A percentile compares a stretch with the other conserved stretches of the same genome.
These are phyloP conservation scores for Cercis canadensis DNA, from an alignment of 306 rosid genomes.

Conservation along the genomic window DNA sequence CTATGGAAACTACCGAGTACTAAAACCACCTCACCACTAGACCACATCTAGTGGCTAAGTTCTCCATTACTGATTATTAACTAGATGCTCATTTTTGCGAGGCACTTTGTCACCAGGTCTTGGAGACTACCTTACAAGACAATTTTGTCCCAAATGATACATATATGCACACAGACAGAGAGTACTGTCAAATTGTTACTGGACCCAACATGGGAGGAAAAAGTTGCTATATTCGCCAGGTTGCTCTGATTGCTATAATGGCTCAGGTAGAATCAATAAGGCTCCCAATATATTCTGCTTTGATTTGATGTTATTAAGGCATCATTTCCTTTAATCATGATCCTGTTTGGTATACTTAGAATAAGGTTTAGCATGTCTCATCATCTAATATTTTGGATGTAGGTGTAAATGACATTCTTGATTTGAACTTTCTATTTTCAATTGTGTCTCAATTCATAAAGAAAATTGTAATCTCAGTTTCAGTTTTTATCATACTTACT, in stretches of 20 bases:
- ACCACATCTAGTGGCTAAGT: background rate
- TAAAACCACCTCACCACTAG: no score
- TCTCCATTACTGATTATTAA: conserved; percentile 28
- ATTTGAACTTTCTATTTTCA: background rate
- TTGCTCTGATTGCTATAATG: conserved; percentile 87
- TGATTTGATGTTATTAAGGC: conserved; percentile 1
- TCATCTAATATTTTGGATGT: no score
- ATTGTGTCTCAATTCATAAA: background rate
- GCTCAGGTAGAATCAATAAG: conserved; percentile 76
- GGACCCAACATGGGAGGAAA: conserved; percentile 99
- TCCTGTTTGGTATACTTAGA: conserved; percentile 1
- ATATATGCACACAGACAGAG: conserved; percentile 63
- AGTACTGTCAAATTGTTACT: conserved; percentile 88
- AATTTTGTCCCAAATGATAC: conserved; percentile 94
- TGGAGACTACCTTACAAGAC: conserved; percentile 78
- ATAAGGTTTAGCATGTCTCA: no score
- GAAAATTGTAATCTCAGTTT: background rate
- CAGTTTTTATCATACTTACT: conserved; percentile 1
- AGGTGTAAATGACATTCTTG: background rate
- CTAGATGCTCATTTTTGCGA: conserved; percentile 39
- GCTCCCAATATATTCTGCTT: conserved; percentile 20
- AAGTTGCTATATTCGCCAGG: conserved; percentile 98
- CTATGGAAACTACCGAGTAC: no score
- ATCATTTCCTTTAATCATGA: background rate
- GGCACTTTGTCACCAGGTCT: conserved; percentile 62